A percentile compares a stretch with the other conserved stretches of the same genome.
Evolutionary conservation across 75 land plant species (phyloP).

Genomic region (Cupressus sempervirens): DNA sequence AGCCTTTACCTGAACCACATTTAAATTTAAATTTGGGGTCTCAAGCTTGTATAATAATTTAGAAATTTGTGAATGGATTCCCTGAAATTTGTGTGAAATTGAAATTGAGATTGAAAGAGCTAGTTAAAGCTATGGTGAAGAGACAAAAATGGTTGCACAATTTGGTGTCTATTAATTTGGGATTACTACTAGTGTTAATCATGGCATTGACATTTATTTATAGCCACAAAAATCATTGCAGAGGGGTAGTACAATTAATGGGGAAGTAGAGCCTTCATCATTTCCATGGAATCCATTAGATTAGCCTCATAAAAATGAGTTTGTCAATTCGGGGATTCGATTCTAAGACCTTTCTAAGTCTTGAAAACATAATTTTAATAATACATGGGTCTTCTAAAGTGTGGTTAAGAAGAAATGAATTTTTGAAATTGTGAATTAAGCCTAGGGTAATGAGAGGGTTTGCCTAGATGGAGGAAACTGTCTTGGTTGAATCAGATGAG

Average conservation of each 20-base stretch:
- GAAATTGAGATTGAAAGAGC: not conserved
- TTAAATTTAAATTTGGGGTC: not conserved
- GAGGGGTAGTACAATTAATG: not conserved
- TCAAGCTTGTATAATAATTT: not conserved
- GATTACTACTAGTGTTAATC: not conserved
- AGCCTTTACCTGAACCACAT: not conserved
- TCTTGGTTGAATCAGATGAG: not conserved
- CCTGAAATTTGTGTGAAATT: not conserved
- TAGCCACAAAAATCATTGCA: not conserved
- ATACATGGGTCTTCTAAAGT: conserved; percentile 18
- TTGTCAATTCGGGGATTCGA: not conserved
- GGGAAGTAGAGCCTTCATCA: not conserved
- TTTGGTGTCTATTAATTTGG: not conserved
- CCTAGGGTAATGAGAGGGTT: conserved; percentile 25
- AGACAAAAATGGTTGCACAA: not conserved
- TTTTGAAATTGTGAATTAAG: conserved; percentile 15
- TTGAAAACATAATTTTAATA: conserved; percentile 12
- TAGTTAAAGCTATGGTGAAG: not conserved
- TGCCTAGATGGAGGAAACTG: conserved; percentile 18
- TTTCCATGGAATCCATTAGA: conserved; percentile 5
- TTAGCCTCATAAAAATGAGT: not conserved
- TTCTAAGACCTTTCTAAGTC: not conserved
- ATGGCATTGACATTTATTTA: not conserved
- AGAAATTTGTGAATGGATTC: not conserved
- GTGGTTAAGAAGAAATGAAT: conserved; percentile 22